A percentile compares a stretch with the other conserved stretches of the same genome.
These are phyloP conservation scores for Chaetomium strumarium DNA, from an alignment of 2,329 filamentous ascomycete species.

Conservation along the genomic window DNA sequence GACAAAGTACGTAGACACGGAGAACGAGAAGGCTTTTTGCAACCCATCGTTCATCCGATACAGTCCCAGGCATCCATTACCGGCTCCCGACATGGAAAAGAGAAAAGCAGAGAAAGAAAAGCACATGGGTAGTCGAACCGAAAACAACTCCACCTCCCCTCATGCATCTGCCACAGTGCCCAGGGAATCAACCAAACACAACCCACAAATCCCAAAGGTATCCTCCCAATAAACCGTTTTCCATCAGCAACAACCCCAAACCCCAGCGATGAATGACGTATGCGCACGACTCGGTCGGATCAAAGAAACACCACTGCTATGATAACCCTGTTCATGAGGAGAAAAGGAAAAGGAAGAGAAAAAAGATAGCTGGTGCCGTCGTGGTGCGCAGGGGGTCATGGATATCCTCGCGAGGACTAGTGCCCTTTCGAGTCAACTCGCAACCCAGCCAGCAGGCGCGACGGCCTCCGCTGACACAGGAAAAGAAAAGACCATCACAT, in stretches of 20 bases:
- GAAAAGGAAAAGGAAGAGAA: background rate
- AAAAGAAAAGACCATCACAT: background rate
- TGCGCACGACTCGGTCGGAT: background rate
- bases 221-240: constrained; percentile 10
- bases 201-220: constrained; percentile 6
- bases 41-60: too few species aligned
- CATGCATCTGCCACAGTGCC: background rate
- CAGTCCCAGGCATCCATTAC: too few species aligned
- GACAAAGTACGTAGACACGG: too few species aligned
- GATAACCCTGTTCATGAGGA: background rate
- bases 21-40: too few species aligned
- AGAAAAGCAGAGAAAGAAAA: too few species aligned
- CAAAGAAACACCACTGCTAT: constrained; percentile 10
- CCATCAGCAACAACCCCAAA: constrained; percentile 2
- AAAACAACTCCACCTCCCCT: background rate
- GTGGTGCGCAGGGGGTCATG: too few species aligned
- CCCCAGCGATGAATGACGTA: background rate
- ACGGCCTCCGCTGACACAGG: background rate
- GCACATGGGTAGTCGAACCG: too few species aligned
- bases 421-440: too few species aligned
- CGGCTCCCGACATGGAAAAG: too few species aligned
- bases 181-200: background rate
- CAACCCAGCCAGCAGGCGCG: too few species aligned
- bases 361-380: background rate
- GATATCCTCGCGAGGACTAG: too few species aligned